Base-by-base conservation (phyloP, 106 monocot species). In the Narthecium ossifragum region DNA sequence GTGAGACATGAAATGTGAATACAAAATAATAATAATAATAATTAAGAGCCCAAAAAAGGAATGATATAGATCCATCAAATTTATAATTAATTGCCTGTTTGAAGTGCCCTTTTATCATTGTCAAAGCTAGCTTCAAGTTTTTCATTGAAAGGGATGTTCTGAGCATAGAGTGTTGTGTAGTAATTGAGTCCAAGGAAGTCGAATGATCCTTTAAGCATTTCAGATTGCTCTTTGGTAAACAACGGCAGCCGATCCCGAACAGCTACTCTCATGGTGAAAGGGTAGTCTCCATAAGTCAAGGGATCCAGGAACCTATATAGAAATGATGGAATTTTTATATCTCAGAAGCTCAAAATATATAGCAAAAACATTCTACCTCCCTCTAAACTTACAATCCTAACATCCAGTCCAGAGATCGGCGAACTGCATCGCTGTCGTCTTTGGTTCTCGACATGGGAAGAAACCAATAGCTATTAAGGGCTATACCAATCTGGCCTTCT, bases 131-230 rank as follows among this genome's bases (percentile, higher is more conserved):
- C 2, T 17, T 21, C 43, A 32, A 31, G 13, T 1, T 22, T 11
- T 12, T 63, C 60, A 1, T 26, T 9, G 2, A 21, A 37, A 10
- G 67, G 65, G 31, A 47, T 20, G 29, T 29, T 32, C 14, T 17
- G 22, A 29, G 34, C 59, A 11, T 74, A 74, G 25, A 38, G 54
- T 8, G 70, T 0, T 1, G 75, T 62, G 33, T 80, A 80, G 56
- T 80, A 75, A 46, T 80, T 80, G 7, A 75, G 17, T 10, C 80
- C 74, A 43, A 77, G 36, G 62, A 77, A 77, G 27, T 77, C 77
- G 26, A 60, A 66, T 5, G 72, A 78, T 50, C 78, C 71, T 31
- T 63, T 75, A 4, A 80, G 30, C 29, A 70, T 17, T 14, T 51
- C 23, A 3, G 61, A 43, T 41, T 80, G 66, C 56, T 45, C 25